These are phyloP conservation scores for Plantago coronopus DNA, from an alignment of 305 asterid genomes.

Conservation along the genomic window DNA sequence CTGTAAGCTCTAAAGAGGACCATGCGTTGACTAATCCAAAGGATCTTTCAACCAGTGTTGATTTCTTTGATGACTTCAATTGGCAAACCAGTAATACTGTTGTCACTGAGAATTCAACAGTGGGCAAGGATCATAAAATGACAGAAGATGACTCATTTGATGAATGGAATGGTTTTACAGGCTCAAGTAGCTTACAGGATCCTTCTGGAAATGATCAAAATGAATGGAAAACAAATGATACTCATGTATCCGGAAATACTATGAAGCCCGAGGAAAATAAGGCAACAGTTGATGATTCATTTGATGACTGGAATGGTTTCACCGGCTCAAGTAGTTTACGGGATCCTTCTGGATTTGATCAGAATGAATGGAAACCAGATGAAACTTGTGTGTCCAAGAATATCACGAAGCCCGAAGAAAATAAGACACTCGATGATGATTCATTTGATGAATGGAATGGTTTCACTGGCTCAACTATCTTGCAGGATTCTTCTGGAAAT, in stretches of 20 bases:
- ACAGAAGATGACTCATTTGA: constrained; percentile 2
- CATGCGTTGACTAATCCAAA: constrained; percentile 24
- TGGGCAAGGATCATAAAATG: constrained; percentile 24
- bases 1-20: constrained; percentile 28
- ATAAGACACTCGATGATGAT: constrained; percentile 29
- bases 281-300: constrained; percentile 19
- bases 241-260: constrained; percentile 26
- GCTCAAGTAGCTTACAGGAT: background rate
- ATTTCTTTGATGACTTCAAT: constrained; percentile 50
- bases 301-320: constrained; percentile 12
- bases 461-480: constrained; percentile 45
- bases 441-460: constrained; percentile 61
- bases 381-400: constrained; percentile 32
- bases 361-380: constrained; percentile 32
- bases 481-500: background rate
- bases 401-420: constrained; percentile 27
- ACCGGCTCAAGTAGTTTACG: background rate
- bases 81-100: constrained; percentile 34
- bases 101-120: constrained; percentile 27
- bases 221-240: constrained; percentile 31
- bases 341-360: background rate
- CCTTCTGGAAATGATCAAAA: constrained; percentile 6
- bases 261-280: constrained; percentile 22
- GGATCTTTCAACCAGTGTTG: constrained; percentile 34
- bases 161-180: constrained; percentile 6